Percentiles rank a stretch among this genome's conserved stretches.
Conservation (phyloP, 1,284 basidiomycete species). For the Termitomyces sp. region DNA sequence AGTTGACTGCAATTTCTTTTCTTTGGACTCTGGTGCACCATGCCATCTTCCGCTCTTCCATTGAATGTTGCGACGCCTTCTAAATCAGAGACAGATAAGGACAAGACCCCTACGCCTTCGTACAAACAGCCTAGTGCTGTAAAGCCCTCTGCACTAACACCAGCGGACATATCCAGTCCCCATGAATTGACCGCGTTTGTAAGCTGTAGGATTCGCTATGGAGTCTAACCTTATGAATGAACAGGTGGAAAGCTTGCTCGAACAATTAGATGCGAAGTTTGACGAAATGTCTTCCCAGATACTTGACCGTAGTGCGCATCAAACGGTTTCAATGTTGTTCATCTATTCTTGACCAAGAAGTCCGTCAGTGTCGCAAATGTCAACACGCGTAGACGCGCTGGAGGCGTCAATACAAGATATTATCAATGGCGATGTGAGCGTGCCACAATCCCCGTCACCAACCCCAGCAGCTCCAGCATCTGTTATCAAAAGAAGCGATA, state of each 20-base stretch:
- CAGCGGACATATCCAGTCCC: constrained; percentile 69
- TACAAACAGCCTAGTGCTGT: constrained; percentile 29
- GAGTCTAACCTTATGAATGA: not conserved
- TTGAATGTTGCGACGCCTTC: constrained; percentile 54
- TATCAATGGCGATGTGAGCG: constrained; percentile 62
- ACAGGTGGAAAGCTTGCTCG: constrained; percentile 74
- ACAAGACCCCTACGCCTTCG: constrained; percentile 43
- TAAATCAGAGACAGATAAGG: constrained; percentile 38
- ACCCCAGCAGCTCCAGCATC: constrained; percentile 30
- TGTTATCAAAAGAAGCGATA: constrained; percentile 38
- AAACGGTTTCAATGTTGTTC: constrained; percentile 14
- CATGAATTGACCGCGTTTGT: constrained; percentile 83
- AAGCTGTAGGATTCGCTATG: constrained; percentile 27
- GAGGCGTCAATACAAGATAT: constrained; percentile 81
- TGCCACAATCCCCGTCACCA: constrained; percentile 51
- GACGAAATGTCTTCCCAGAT: constrained; percentile 82
- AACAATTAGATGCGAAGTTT: constrained; percentile 74
- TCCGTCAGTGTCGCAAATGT: constrained; percentile 74
- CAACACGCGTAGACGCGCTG: constrained; percentile 73
- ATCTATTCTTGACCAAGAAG: not conserved
- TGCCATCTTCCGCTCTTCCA: constrained; percentile 47
- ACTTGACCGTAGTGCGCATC: constrained; percentile 65
- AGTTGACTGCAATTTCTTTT: not conserved
- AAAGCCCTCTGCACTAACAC: constrained; percentile 34
- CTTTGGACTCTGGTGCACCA: constrained; percentile 2